These are phyloP conservation scores for Sodiomyces alkalinus DNA, from an alignment of 2,329 filamentous ascomycete species.

Conservation along the genomic window DNA sequence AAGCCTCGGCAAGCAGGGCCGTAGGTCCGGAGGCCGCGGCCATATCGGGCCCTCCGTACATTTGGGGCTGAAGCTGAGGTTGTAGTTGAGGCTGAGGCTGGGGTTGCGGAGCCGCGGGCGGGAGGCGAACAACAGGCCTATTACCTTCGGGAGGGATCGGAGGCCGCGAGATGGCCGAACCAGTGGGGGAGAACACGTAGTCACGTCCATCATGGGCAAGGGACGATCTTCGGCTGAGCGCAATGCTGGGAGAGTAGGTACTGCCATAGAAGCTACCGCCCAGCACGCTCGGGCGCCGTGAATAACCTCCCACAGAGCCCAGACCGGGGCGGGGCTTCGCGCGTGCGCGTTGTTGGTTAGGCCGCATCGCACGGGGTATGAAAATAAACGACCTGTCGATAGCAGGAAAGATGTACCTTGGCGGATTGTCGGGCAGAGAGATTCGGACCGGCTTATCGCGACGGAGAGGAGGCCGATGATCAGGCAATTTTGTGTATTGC, in stretches of 20 bases:
- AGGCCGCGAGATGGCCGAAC: constrained; percentile 58
- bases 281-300: constrained; percentile 73
- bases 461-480: constrained; percentile 84
- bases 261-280: constrained; percentile 54
- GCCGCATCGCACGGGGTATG: constrained; percentile 83
- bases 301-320: constrained; percentile 50
- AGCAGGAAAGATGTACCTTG: constrained; percentile 83
- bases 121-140: constrained; percentile 70
- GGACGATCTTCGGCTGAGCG: constrained; percentile 84
- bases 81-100: constrained; percentile 11
- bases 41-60: constrained; percentile 10
- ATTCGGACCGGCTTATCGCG: constrained; percentile 94
- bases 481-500: constrained; percentile 84
- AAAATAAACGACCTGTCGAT: constrained; percentile 92
- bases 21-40: constrained; percentile 7
- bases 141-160: constrained; percentile 43
- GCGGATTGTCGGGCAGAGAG: constrained; percentile 64
- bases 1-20: constrained; percentile 14
- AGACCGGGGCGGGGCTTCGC: constrained; percentile 61
- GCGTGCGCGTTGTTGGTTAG: constrained; percentile 72
- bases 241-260: constrained; percentile 71
- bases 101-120: constrained; percentile 35
- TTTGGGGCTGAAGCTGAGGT: not conserved
- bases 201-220: constrained; percentile 46
- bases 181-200: constrained; percentile 64